Percentiles rank a stretch among this genome's conserved stretches.
These are phyloP conservation scores for Botrytis galanthina DNA, from an alignment of 2,329 filamentous ascomycete species.

Conservation along the genomic window DNA sequence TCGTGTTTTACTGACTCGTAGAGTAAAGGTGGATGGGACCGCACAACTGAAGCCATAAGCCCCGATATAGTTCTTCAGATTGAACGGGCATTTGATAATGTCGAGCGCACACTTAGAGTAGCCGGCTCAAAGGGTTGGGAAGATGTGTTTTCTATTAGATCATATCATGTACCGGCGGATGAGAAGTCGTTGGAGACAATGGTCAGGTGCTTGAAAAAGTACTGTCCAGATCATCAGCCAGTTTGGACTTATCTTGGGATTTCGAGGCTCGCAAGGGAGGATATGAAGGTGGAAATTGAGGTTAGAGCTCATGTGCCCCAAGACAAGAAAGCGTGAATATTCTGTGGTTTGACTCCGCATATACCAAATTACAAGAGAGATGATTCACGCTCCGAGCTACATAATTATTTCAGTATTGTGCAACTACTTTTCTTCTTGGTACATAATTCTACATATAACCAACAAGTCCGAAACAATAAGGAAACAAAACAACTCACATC, in stretches of 20 bases:
- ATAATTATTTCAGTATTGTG: background rate
- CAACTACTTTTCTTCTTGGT: background rate
- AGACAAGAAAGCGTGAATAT: conserved; percentile 7
- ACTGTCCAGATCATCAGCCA: background rate
- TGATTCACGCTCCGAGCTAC: background rate
- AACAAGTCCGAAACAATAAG: background rate
- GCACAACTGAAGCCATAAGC: conserved; percentile 29
- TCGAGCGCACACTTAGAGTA: conserved; percentile 49
- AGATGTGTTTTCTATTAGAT: conserved; percentile 52
- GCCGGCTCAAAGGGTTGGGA: conserved; percentile 56
- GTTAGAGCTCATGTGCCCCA: conserved; percentile 47
- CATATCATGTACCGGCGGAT: conserved; percentile 46
- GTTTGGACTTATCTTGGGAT: background rate
- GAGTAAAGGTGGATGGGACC: conserved; percentile 40
- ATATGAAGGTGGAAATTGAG: conserved; percentile 49
- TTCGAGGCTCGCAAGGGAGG: background rate
- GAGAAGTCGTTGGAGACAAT: background rate
- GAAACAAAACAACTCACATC: background rate
- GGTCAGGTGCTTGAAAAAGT: background rate
- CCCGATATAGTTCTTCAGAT: conserved; percentile 47
- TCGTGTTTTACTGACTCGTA: background rate
- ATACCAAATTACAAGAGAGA: background rate
- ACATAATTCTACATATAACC: too few species aligned
- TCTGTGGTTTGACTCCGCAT: background rate
- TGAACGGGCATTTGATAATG: conserved; percentile 50